A percentile compares a stretch with the other conserved stretches of the same genome.
These are phyloP conservation scores for Penicillium argentinense DNA, from an alignment of 495 filamentous ascomycete genomes.

Conservation along the genomic window DNA sequence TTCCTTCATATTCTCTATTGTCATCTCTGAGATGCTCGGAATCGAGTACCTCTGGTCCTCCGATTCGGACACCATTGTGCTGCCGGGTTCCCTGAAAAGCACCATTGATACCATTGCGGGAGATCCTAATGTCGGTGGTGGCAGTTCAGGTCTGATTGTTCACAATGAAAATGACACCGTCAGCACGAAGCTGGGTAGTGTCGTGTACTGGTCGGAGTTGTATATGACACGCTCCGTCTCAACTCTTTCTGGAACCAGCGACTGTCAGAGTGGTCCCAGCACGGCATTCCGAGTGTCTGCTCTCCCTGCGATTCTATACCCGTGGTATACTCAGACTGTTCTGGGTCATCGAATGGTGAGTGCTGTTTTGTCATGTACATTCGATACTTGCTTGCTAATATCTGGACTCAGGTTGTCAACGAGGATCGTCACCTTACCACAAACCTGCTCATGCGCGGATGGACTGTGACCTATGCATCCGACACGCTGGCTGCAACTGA, in stretches of 20 bases:
- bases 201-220: slow-evolving; percentile 34
- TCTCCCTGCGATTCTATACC: slow-evolving; percentile 28
- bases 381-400: not conserved
- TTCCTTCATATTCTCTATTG: slow-evolving; percentile 33
- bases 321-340: slow-evolving; percentile 33
- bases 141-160: slow-evolving; percentile 29
- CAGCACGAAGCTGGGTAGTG: slow-evolving; percentile 27
- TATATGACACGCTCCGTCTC: slow-evolving; percentile 28
- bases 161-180: slow-evolving; percentile 29
- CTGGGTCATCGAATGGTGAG: slow-evolving; percentile 28
- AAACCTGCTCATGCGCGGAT: slow-evolving; percentile 31
- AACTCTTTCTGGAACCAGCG: slow-evolving; percentile 26
- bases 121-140: slow-evolving; percentile 28
- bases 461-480: slow-evolving; percentile 34
- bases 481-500: slow-evolving; percentile 34
- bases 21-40: slow-evolving; percentile 28
- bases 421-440: slow-evolving; percentile 37
- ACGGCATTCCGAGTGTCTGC: slow-evolving; percentile 28
- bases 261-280: slow-evolving; percentile 35
- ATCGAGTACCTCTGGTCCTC: slow-evolving; percentile 37
- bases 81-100: slow-evolving; percentile 23
- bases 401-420: slow-evolving; percentile 23
- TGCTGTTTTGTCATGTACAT: not conserved
- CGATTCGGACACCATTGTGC: slow-evolving; percentile 34
- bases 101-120: slow-evolving; percentile 31